These are phyloP conservation scores for Chenopodium formosanum DNA, from an alignment of 148 eudicot species.

Conservation along the genomic window DNA sequence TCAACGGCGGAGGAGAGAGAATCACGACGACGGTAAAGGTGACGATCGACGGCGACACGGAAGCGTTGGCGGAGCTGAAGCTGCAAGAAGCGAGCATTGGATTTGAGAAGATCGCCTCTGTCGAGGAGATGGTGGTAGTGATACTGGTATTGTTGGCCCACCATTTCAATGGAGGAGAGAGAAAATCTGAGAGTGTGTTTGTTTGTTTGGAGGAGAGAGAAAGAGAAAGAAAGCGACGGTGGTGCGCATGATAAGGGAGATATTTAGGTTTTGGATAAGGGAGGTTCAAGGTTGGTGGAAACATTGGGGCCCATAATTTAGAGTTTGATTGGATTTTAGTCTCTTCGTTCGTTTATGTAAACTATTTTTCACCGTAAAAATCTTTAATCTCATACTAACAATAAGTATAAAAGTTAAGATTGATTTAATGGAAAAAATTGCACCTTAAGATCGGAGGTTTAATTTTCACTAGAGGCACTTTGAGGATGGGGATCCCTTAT, in stretches of 20 bases:
- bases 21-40: conserved; percentile 34
- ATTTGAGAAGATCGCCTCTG: conserved; percentile 40
- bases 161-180: conserved; percentile 11
- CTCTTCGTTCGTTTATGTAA: too few species aligned
- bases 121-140: conserved; percentile 44
- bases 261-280: conserved; percentile 18
- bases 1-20: conserved; percentile 34
- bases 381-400: too few species aligned
- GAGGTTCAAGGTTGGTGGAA: neutral
- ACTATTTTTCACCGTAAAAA: too few species aligned
- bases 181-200: neutral
- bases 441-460: too few species aligned
- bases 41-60: conserved; percentile 56
- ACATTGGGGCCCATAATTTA: neutral
- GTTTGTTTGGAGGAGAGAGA: neutral
- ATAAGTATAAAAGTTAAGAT: too few species aligned
- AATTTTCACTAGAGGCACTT: too few species aligned
- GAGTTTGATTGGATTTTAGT: too few species aligned
- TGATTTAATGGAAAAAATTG: too few species aligned
- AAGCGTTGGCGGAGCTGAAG: conserved; percentile 49
- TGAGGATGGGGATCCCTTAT: too few species aligned
- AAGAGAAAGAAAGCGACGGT: neutral
- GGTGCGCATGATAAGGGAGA: conserved; percentile 5
- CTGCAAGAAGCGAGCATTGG: conserved; percentile 44
- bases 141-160: conserved; percentile 25